Evolutionary conservation across 768 basidiomycete species (phyloP).

Genomic region (Tylopilus subfusipes): DNA sequence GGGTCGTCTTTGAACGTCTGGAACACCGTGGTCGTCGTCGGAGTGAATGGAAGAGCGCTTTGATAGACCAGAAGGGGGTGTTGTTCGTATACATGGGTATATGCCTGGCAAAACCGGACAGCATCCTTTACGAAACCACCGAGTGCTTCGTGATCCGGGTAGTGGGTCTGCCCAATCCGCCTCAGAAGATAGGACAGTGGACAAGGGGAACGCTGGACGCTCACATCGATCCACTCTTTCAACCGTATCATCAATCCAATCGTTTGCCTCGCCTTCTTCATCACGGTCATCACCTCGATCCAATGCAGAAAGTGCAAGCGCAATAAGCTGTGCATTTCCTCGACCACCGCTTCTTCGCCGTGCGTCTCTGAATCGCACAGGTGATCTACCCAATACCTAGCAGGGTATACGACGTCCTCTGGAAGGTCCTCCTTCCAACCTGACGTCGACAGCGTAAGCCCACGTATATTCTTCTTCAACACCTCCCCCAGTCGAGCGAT

Average conservation of each 20-base stretch:
- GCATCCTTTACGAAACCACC: slow-evolving; percentile 22
- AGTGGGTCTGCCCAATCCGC: slow-evolving; percentile 11
- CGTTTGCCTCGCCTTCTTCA: slow-evolving; percentile 32
- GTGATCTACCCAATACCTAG: slow-evolving; percentile 29
- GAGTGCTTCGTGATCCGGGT: slow-evolving; percentile 14
- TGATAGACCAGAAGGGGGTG: slow-evolving; percentile 33
- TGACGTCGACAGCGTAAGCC: slow-evolving; percentile 18
- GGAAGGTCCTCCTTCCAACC: slow-evolving; percentile 15
- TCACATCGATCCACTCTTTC: slow-evolving; percentile 27
- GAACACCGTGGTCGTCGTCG: slow-evolving; percentile 24
- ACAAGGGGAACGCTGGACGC: not conserved
- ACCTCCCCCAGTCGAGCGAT: slow-evolving; percentile 12
- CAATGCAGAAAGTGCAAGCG: slow-evolving; percentile 30
- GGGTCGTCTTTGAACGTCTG: slow-evolving; percentile 26
- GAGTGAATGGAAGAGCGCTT: slow-evolving; percentile 31
- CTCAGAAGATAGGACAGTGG: not conserved
- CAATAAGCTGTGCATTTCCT: slow-evolving; percentile 22
- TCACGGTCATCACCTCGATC: slow-evolving; percentile 32
- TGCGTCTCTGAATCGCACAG: slow-evolving; percentile 14
- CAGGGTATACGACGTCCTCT: slow-evolving; percentile 28
- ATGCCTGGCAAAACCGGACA: slow-evolving; percentile 32
- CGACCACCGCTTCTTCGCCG: slow-evolving; percentile 4
- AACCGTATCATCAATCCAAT: slow-evolving; percentile 25
- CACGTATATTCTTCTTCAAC: slow-evolving; percentile 27
- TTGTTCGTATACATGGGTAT: slow-evolving; percentile 29